Base-by-base conservation (phyloP, 257 asterid genomes). In the Anisodus acutangulus region DNA sequence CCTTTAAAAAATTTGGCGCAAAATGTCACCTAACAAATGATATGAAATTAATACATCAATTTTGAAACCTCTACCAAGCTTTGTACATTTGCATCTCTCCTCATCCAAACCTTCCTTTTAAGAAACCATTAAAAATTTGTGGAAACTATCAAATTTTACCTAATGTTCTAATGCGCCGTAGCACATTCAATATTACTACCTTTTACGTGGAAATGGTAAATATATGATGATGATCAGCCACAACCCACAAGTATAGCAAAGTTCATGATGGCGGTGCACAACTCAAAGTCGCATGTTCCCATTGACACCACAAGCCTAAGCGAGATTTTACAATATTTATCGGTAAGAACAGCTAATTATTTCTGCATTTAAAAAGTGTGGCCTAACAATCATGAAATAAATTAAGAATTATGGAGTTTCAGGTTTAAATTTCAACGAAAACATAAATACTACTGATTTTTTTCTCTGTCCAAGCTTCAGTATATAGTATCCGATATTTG, bases 211-310 rank as follows among this genome's bases (percentile, higher is more conserved):
- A 66, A 58, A 81, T 5, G 63, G 17, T 16, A 59, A 19, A 41
- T 72, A 22, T 6, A 43, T 59, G 51, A 35, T 59, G n/a, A 55
- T 53, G 13, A 79, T 31, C 26, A 79, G 8, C 63, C 26, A 58
- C 17, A 55, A 19, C 8, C 6, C 62, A 9, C 60, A 49, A 78
- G 26, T 13, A 26, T 55, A 53, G 62, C 22, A 55, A 35, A 78
- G 26, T 6, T 58, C 4, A 49, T 43, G 45, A 43, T 80, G 53
- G 81, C 51, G 81, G 81, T 78, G 19, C 81, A 51, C 49, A 78
- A 26, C 81, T 78, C 81, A 76, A 78, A 53, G 49, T 78, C 64
- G 2, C 0, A 26, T 78, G 81, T 78, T 78, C 81, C 47, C 64
- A 76, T 26, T 78, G 64, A 53, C 47, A 51, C 12, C 22, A 0